phyloP scores from a whole-genome alignment of 495 filamentous ascomycete genomes.

The Hypoxylon intermedium region DNA sequence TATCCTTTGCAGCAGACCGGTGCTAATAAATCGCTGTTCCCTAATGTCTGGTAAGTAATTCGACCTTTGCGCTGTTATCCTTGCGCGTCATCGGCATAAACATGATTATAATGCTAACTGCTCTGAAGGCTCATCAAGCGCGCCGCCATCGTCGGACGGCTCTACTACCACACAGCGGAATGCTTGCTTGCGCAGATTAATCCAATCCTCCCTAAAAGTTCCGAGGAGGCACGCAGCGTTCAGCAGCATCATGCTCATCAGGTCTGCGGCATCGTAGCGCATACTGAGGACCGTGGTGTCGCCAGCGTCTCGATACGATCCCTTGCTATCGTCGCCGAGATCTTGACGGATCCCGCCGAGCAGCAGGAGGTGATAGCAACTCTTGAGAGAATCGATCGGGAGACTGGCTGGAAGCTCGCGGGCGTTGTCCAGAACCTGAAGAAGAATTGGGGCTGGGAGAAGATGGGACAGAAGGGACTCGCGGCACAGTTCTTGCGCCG shows the following conservation, averaged over 20 bases:
- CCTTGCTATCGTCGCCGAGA: slow-evolving; percentile 79
- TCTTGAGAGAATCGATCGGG: slow-evolving; percentile 73
- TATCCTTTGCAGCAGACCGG: too few relatives aligned
- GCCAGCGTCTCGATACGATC: slow-evolving; percentile 78
- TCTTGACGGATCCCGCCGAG: slow-evolving; percentile 69
- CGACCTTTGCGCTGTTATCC: background rate
- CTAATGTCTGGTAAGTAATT: slow-evolving; percentile 77
- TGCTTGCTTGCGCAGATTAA: slow-evolving; percentile 81
- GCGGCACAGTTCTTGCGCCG: slow-evolving; percentile 31
- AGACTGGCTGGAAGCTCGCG: slow-evolving; percentile 79
- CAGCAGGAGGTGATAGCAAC: slow-evolving; percentile 85
- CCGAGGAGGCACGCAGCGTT: slow-evolving; percentile 71
- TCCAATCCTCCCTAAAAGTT: slow-evolving; percentile 61
- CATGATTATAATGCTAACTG: slow-evolving; percentile 20
- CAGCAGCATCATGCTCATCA: slow-evolving; percentile 76
- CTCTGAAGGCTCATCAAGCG: slow-evolving; percentile 76
- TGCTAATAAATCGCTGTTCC: too few relatives aligned
- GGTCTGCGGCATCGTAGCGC: slow-evolving; percentile 86
- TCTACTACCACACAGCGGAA: slow-evolving; percentile 91
- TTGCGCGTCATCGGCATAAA: background rate
- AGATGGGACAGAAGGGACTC: slow-evolving; percentile 43
- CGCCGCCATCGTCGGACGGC: slow-evolving; percentile 76
- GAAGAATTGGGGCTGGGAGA: slow-evolving; percentile 78
- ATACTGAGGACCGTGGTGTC: slow-evolving; percentile 81
- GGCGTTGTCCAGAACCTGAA: slow-evolving; percentile 73